Percentiles rank a stretch among this genome's conserved stretches.
phyloP scores from a whole-genome alignment of 176 grass and related monocot genomes.

The Paspalum vaginatum region DNA sequence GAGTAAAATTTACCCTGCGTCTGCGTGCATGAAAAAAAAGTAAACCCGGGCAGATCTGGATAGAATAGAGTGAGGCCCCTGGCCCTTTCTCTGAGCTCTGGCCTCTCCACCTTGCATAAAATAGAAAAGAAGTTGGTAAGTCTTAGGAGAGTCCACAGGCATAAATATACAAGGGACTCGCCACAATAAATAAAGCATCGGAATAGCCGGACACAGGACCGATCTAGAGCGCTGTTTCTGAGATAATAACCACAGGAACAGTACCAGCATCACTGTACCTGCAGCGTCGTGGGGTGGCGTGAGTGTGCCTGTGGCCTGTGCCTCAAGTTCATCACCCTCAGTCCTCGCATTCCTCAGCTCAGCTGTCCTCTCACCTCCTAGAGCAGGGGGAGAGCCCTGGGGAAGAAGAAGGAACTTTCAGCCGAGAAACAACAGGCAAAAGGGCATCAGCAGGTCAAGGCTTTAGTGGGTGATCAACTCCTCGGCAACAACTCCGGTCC shows the following conservation, averaged over 20 bases:
- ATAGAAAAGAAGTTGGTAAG: constrained; percentile 45
- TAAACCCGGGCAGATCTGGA: constrained; percentile 38
- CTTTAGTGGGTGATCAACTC: constrained; percentile 50
- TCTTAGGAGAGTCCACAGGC: constrained; percentile 23
- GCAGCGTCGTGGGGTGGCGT: neutral
- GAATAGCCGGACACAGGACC: constrained; percentile 46
- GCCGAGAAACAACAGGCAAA: constrained; percentile 24
- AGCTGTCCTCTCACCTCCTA: constrained; percentile 35
- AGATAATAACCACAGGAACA: constrained; percentile 37
- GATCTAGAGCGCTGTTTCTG: constrained; percentile 34
- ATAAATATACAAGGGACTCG: constrained; percentile 34
- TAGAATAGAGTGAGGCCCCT: constrained; percentile 41
- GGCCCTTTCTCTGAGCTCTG: constrained; percentile 15
- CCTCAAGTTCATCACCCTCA: constrained; percentile 44
- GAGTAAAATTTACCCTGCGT: constrained; percentile 12
- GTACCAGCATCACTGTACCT: constrained; percentile 26
- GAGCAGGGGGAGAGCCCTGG: neutral
- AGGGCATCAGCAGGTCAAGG: constrained; percentile 25
- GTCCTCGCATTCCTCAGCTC: constrained; percentile 28
- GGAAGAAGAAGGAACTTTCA: neutral
- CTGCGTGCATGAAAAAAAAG: neutral
- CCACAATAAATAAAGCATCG: constrained; percentile 50
- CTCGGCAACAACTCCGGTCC: constrained; percentile 38
- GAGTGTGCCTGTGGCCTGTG: neutral
- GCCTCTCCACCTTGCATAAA: constrained; percentile 42